Base-by-base conservation (phyloP, 352 stramenopile species). In the Aphanomyces astaci region DNA sequence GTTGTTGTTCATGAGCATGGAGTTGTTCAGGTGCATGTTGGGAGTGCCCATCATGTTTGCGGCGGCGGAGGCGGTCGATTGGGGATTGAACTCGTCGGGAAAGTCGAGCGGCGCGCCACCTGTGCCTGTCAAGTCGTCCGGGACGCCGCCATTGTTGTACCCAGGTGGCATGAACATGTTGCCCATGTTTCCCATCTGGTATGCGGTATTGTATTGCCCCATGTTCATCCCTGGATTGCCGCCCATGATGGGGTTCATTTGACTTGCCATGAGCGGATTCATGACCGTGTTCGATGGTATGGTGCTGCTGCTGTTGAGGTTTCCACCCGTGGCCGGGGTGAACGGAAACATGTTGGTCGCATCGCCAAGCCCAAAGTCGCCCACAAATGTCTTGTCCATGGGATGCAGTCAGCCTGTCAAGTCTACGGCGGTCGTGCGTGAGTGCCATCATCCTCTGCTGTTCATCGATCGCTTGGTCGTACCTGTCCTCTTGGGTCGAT, bases 81-180 rank as follows among this genome's bases (percentile, higher is more conserved):
- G 63, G 24, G 86, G 90, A 57, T 94, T 90, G n/a, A 94, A 76
- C 55, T 94, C 86, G 36, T 92, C 86, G 0, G 86, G 86, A 65
- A 94, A 93, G 60, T 93, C 86, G 36, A 94, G 92, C 68, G 92
- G 86, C 3, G 79, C 86, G 2, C 74, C 62, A 3, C 77, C 51
- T 13, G 24, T 55, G 13, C 62, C 57, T 5, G 73, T 63, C 36
- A 59, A 68, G 24, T 72, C 56, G 15, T 70, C 49, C 13, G 32
- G 30, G 19, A 59, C 13, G 45, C 13, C 45, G 19, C 45, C 45
- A 25, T 28, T 28, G 25, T 32, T 59, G 30, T 33, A 59, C 22
- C 15, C 30, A 33, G 51, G 27, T 10, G 43, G 43, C 63, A 69
- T 69, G 30, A 69, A 69, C 40, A 62, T 69, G 36, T 51, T 63